These are phyloP conservation scores for Pseudogymnoascus pannorum DNA, from an alignment of 2,329 filamentous ascomycete genomes.

Conservation along the genomic window DNA sequence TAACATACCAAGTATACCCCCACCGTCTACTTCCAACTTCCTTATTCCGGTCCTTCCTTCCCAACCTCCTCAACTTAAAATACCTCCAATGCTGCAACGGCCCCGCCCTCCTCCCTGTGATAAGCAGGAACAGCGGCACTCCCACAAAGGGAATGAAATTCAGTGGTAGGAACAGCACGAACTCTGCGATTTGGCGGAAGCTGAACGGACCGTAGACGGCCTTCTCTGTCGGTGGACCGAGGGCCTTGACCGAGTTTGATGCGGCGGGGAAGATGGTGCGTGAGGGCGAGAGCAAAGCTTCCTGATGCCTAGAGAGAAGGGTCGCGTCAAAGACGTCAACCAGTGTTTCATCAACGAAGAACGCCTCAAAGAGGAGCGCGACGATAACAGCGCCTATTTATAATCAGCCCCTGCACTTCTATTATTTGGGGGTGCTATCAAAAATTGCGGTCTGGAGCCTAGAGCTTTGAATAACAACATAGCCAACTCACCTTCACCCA, in stretches of 20 bases:
- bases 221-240: conserved; percentile 71
- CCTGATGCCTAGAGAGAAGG: conserved; percentile 33
- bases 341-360: conserved; percentile 71
- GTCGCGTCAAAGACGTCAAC: conserved; percentile 76
- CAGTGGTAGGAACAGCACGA: conserved; percentile 69
- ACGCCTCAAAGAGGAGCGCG: conserved; percentile 61
- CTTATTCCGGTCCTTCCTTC: conserved; percentile 63
- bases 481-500: conserved; percentile 54
- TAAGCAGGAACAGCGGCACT: conserved; percentile 74
- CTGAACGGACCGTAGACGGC: conserved; percentile 86
- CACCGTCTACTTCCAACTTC: conserved; percentile 62
- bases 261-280: conserved; percentile 60
- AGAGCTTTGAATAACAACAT: conserved; percentile 34
- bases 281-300: conserved; percentile 59
- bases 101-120: conserved; percentile 81
- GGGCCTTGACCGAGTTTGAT: conserved; percentile 65
- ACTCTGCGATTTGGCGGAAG: conserved; percentile 80
- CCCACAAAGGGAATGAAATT: conserved; percentile 83
- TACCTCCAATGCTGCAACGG: conserved; percentile 88
- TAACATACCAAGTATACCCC: conserved; percentile 72
- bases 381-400: conserved; percentile 23
- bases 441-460: conserved; percentile 48
- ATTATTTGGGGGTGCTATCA: neutral
- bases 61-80: conserved; percentile 70
- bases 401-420: neutral